Evolutionary conservation across 441 rosid genomes (phyloP).

Genomic region (Mallotus repandus): DNA sequence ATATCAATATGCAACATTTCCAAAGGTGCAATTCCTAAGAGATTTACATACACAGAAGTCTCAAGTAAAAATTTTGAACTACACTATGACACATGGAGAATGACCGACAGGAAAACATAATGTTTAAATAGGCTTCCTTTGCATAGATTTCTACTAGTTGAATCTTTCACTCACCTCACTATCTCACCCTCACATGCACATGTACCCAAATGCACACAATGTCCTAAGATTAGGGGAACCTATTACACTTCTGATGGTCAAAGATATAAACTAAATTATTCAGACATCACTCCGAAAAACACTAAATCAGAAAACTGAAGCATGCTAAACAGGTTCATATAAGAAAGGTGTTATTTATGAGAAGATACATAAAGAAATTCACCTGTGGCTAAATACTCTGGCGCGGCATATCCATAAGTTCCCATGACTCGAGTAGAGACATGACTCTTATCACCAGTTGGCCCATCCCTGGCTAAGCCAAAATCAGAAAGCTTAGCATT

Average conservation of each 20-base stretch:
- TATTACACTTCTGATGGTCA: neutral
- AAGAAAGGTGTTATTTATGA: neutral
- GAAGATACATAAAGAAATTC: conserved; percentile 1
- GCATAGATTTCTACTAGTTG: neutral
- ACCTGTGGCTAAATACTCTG: conserved; percentile 80
- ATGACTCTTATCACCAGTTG: conserved; percentile 71
- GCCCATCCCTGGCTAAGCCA: conserved; percentile 85
- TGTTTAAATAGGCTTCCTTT: neutral
- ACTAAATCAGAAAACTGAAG: neutral
- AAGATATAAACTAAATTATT: conserved; percentile 1
- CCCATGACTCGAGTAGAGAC: conserved; percentile 85
- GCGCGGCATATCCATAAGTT: conserved; percentile 81
- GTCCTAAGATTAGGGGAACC: neutral
- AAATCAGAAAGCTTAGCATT: conserved; percentile 90
- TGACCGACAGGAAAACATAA: neutral
- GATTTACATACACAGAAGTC: too few species aligned
- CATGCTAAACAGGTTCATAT: conserved; percentile 1
- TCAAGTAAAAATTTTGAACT: neutral
- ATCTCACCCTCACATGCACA: neutral
- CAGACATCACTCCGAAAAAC: neutral
- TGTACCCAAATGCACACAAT: neutral
- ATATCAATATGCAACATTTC: neutral
- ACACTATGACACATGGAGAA: neutral
- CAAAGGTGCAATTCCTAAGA: neutral
- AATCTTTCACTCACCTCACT: neutral